Percentiles rank a stretch among this genome's conserved stretches.
Evolutionary conservation across 2,329 filamentous ascomycete genomes (phyloP).

Genomic region (Diaporthe longicolla): DNA sequence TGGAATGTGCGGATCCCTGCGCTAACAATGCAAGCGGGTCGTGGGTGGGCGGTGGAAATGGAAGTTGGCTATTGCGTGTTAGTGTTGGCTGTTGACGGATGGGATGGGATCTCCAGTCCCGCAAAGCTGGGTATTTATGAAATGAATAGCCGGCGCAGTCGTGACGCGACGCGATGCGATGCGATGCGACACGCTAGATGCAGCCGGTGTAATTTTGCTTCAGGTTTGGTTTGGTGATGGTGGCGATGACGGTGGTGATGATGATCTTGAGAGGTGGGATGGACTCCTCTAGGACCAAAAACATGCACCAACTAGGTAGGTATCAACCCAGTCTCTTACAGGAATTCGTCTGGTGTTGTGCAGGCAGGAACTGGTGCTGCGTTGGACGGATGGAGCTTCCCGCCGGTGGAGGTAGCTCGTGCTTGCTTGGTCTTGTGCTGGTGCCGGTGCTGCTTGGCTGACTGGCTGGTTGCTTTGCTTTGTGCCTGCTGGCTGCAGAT

Average conservation of each 20-base stretch:
- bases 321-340: constrained; percentile 1
- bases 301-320: constrained; percentile 7
- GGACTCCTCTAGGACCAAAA: constrained; percentile 4
- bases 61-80: constrained; percentile 4
- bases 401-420: constrained; percentile 17
- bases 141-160: not conserved
- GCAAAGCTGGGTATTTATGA: not conserved
- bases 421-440: constrained; percentile 6
- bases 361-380: constrained; percentile 21
- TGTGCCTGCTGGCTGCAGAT: not conserved
- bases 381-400: constrained; percentile 23
- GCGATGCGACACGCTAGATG: constrained; percentile 9
- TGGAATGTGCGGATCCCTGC: constrained; percentile 35
- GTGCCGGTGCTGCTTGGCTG: not conserved
- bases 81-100: constrained; percentile 21
- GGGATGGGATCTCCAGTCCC: not conserved
- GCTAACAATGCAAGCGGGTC: constrained; percentile 39
- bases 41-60: constrained; percentile 15
- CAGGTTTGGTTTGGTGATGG: not conserved
- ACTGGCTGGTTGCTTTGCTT: not conserved
- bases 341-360: constrained; percentile 7
- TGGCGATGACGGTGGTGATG: not conserved
- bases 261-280: not conserved
- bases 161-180: not conserved
- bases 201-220: not conserved